Evolutionary conservation across 129 eudicot genomes (phyloP), one percentile per base, ranked within the genome.

Genomic region (Glebionis coronaria): DNA sequence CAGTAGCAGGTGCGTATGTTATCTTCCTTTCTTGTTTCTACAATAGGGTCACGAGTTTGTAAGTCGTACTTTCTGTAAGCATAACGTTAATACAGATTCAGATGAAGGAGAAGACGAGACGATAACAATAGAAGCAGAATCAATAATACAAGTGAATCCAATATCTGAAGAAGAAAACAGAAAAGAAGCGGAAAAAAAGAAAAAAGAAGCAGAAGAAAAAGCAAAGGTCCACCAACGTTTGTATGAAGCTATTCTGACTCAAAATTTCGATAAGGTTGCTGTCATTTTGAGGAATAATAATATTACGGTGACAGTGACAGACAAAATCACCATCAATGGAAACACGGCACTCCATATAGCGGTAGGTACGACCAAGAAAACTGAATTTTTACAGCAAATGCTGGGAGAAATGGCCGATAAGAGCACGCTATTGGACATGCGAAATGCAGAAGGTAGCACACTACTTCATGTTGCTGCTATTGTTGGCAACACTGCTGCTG

Each of bases 401-500:
- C 18, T 61, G 66, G 3, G 0, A 35, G 42, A 35, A 0, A 4
- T 29, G 21, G 35, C 5, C n/a, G 13, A 45, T 8, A 9, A 61
- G 3, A 35, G 5, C 49, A 9, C 0, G 0, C 20, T 53, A 55
- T 55, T 55, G 31, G 14, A 20, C 23, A 11, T 57, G 63, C 6
- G 38, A 23, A 57, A 57, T 57, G n/a, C 63, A 11, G 63, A 57
- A 27, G 63, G 63, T 11, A 57, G 63, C 44, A 57, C 63, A 27
- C 63, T 57, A 57, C 63, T 57, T 57, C 63, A 57, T 6, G 19
- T 25, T 57, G 63, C 63, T 57, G 63, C 63, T 13, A 57, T 53
- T 15, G 58, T 53, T 53, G 58, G 12, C 10, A 53, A 53, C 58
- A 10, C 2, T 0, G 5, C 27, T 4, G 63, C 63, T 27, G 63